These are phyloP conservation scores for Vachellia pachyceras DNA, from an alignment of 306 rosid genomes.

Conservation along the genomic window DNA sequence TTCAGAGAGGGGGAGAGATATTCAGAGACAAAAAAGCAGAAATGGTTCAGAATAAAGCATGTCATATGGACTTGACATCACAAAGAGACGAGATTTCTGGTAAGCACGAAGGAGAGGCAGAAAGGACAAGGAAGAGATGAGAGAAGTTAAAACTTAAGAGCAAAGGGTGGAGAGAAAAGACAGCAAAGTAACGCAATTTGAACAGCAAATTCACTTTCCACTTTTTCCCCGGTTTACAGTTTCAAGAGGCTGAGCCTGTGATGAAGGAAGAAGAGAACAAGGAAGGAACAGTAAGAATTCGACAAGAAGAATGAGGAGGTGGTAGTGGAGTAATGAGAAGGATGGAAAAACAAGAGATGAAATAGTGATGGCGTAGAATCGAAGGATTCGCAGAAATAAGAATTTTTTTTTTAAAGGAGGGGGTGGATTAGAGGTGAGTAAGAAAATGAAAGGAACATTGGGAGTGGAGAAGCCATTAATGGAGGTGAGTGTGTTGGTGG, in stretches of 20 bases:
- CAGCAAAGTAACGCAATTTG: constrained; percentile 39
- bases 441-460: constrained; percentile 34
- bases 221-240: constrained; percentile 24
- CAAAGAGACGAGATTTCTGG: not conserved
- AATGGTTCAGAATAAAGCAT: constrained; percentile 23
- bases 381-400: not conserved
- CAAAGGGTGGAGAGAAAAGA: constrained; percentile 39
- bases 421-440: not conserved
- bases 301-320: constrained; percentile 4
- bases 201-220: constrained; percentile 41
- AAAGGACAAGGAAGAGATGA: not conserved
- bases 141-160: not conserved
- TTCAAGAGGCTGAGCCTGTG: constrained; percentile 19
- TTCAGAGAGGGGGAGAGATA: too few relatives aligned
- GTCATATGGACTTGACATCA: constrained; percentile 5
- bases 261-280: not conserved
- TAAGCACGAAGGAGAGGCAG: not conserved
- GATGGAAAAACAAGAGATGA: not conserved
- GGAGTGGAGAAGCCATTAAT: constrained; percentile 51
- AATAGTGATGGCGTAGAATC: not conserved
- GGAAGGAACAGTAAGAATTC: not conserved
- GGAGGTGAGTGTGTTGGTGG: constrained; percentile 37
- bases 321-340: not conserved
- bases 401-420: too few relatives aligned
- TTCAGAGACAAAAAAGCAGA: not conserved